Evolutionary conservation across 164 flowering plant species (phyloP).

Genomic region (Vitis riparia): DNA sequence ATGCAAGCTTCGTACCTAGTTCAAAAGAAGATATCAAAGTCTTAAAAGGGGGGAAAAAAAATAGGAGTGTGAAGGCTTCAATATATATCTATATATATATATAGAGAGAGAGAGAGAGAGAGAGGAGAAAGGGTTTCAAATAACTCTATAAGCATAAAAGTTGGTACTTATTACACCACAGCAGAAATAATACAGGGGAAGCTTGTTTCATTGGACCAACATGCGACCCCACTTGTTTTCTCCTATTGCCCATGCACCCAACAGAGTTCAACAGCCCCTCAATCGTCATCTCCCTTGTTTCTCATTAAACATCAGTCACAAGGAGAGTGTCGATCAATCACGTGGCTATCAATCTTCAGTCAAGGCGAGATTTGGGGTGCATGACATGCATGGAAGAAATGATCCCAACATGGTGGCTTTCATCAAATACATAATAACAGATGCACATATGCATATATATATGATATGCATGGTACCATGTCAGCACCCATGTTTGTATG

Average conservation of each 20-base stretch:
- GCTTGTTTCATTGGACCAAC: neutral
- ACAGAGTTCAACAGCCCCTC: neutral
- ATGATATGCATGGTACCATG: neutral
- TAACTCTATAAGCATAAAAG: neutral
- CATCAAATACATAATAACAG: too few relatives aligned
- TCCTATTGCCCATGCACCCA: neutral
- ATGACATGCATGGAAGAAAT: neutral
- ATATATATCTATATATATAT: too few relatives aligned
- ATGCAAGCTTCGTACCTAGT: conserved; percentile 93
- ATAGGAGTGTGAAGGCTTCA: too few relatives aligned
- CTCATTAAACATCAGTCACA: neutral
- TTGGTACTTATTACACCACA: neutral
- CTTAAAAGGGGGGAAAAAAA: neutral
- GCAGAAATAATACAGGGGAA: neutral
- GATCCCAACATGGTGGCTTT: neutral
- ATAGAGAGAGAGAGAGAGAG: neutral
- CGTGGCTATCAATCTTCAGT: neutral
- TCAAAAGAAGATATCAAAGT: conserved; percentile 7
- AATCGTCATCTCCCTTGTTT: neutral
- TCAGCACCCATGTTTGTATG: neutral
- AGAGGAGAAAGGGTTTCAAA: neutral
- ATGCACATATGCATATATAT: too few relatives aligned
- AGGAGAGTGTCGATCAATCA: neutral
- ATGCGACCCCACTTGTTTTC: neutral
- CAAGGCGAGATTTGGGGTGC: neutral